Conservation (phyloP, 768 basidiomycete genomes). For the Collybiopsis confluens region DNA sequence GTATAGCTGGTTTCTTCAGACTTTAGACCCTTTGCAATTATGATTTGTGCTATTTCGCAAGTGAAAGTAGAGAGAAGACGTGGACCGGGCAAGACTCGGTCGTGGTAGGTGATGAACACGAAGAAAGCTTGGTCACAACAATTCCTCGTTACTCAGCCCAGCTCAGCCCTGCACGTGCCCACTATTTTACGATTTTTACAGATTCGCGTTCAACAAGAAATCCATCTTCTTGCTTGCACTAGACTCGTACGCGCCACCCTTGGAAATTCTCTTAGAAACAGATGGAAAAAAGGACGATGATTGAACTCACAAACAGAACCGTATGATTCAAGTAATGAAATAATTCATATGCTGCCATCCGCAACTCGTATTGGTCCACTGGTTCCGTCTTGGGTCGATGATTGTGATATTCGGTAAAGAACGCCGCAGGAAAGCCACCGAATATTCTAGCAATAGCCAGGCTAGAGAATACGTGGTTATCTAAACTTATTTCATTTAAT, state of each 20-base stretch:
- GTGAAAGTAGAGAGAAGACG: constrained; percentile 1
- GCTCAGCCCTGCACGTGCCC: not conserved
- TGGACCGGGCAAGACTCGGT: not conserved
- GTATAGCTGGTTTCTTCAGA: not conserved
- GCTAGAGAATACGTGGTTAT: constrained; percentile 28
- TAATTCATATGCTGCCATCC: constrained; percentile 68
- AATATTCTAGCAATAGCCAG: constrained; percentile 78
- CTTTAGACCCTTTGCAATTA: too few species aligned
- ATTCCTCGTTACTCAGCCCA: too few species aligned
- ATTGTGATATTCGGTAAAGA: constrained; percentile 64
- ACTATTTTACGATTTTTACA: too few species aligned
- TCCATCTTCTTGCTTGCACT: constrained; percentile 49
- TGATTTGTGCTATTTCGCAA: not conserved
- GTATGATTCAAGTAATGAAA: constrained; percentile 86
- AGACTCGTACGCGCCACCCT: constrained; percentile 50
- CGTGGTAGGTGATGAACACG: not conserved
- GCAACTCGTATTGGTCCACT: constrained; percentile 55
- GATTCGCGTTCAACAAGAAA: constrained; percentile 14
- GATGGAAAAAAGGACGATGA: not conserved
- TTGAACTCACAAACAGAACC: constrained; percentile 63
- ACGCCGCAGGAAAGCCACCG: constrained; percentile 63
- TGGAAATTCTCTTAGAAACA: not conserved
- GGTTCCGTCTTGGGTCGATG: constrained; percentile 63
- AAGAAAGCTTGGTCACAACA: not conserved
- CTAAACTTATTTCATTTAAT: not conserved